A percentile compares a stretch with the other conserved stretches of the same genome.
These are phyloP conservation scores for Pyrenopolyporus hunteri DNA, from an alignment of 495 filamentous ascomycete species.

Conservation along the genomic window DNA sequence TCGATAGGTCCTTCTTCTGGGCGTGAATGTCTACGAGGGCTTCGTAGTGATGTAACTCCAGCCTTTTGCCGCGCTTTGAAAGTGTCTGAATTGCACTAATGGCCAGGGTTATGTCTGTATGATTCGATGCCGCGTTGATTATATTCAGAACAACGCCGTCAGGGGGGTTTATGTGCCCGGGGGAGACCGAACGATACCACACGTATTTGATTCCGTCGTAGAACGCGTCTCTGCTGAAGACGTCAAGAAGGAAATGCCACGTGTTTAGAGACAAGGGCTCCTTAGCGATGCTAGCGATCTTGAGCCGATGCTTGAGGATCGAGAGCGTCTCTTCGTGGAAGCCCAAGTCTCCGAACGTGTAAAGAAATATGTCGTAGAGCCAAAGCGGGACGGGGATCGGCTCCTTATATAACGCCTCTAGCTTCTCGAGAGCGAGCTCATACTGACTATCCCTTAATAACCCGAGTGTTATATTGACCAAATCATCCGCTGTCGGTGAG, in stretches of 20 bases:
- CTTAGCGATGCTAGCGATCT: slow-evolving; percentile 52
- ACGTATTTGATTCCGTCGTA: slow-evolving; percentile 57
- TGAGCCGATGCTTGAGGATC: slow-evolving; percentile 62
- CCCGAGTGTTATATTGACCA: slow-evolving; percentile 72
- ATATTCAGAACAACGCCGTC: slow-evolving; percentile 67
- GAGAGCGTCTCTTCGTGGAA: slow-evolving; percentile 78
- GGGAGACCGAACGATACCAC: slow-evolving; percentile 66
- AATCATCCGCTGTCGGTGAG: slow-evolving; percentile 65
- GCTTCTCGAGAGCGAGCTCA: slow-evolving; percentile 77
- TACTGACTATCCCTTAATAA: slow-evolving; percentile 79
- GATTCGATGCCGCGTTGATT: slow-evolving; percentile 69
- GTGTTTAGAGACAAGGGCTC: slow-evolving; percentile 47
- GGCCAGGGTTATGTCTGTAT: slow-evolving; percentile 71
- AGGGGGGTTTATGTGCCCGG: slow-evolving; percentile 67
- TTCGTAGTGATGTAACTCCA: slow-evolving; percentile 75
- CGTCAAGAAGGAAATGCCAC: slow-evolving; percentile 75
- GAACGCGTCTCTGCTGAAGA: slow-evolving; percentile 58
- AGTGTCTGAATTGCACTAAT: slow-evolving; percentile 66
- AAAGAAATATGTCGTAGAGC: slow-evolving; percentile 77
- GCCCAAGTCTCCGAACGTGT: slow-evolving; percentile 67
- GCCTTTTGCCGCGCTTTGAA: slow-evolving; percentile 56
- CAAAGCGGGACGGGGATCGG: slow-evolving; percentile 65
- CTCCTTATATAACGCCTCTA: slow-evolving; percentile 68
- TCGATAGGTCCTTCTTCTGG: slow-evolving; percentile 56
- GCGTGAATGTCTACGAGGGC: slow-evolving; percentile 71